Conservation (phyloP, 2,329 filamentous ascomycete species). For the Cercospora citrullina region DNA sequence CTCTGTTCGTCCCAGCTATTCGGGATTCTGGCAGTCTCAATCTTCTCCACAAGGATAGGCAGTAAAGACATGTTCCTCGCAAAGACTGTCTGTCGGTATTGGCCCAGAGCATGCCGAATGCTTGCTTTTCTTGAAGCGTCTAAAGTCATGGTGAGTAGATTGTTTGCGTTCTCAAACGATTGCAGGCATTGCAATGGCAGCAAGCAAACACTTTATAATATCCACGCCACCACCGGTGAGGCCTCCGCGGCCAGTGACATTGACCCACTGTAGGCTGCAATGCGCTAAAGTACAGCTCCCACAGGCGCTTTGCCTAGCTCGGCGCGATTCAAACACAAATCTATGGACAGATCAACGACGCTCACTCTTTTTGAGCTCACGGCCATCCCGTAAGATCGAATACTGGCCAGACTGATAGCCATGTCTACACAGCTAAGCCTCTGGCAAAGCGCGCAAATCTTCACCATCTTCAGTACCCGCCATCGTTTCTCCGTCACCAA, state of each 20-base stretch:
- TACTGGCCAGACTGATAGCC: neutral
- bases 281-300: neutral
- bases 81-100: neutral
- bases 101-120: neutral
- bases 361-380: neutral
- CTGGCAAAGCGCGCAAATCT: neutral
- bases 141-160: neutral
- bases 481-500: neutral
- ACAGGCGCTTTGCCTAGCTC: neutral
- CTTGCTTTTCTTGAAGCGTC: neutral
- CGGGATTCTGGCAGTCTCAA: neutral
- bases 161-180: neutral
- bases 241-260: neutral
- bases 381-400: neutral
- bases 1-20: neutral
- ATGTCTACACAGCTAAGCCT: neutral
- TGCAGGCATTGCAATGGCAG: neutral
- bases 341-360: neutral
- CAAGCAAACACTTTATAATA: neutral
- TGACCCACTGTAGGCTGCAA: neutral
- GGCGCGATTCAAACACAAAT: neutral
- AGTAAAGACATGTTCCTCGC: neutral
- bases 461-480: neutral
- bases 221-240: neutral
- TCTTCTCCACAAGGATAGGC: neutral